A percentile compares a stretch with the other conserved stretches of the same genome.
Evolutionary conservation across 2,329 filamentous ascomycete genomes (phyloP).

Genomic region (Aspergillus udagawae): DNA sequence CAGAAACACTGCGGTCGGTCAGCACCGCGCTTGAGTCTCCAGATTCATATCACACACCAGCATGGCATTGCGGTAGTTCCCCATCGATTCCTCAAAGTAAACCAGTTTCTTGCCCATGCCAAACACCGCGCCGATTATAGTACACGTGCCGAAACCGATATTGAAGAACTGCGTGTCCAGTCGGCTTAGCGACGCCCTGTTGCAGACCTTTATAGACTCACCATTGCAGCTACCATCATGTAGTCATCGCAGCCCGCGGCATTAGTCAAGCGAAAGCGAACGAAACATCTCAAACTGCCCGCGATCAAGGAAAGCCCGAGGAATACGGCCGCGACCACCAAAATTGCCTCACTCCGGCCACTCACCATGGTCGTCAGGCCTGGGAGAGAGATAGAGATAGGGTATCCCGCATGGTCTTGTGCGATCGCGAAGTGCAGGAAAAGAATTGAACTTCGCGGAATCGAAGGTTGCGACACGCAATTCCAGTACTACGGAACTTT

Average conservation of each 20-base stretch:
- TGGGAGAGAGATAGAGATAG: not conserved
- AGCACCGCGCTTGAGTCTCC: no score
- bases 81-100: slow-evolving; percentile 21
- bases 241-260: slow-evolving; percentile 29
- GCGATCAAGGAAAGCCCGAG: slow-evolving; percentile 17
- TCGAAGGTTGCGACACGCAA: not conserved
- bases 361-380: not conserved
- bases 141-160: slow-evolving; percentile 21
- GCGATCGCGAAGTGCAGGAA: not conserved
- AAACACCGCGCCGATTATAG: slow-evolving; percentile 22
- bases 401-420: not conserved
- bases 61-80: not conserved
- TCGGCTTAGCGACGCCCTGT: no score
- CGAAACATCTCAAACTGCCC: slow-evolving; percentile 24
- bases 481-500: not conserved
- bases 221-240: slow-evolving; percentile 22
- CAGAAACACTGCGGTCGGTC: slow-evolving; percentile 39
- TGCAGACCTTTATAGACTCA: slow-evolving; percentile 4
- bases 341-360: not conserved
- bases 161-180: slow-evolving; percentile 11
- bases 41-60: not conserved
- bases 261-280: slow-evolving; percentile 22
- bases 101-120: slow-evolving; percentile 24
- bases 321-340: slow-evolving; percentile 14
- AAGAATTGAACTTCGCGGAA: not conserved